These are phyloP conservation scores for Xylaria arbuscula DNA, from an alignment of 2,329 filamentous ascomycete species.

Conservation along the genomic window DNA sequence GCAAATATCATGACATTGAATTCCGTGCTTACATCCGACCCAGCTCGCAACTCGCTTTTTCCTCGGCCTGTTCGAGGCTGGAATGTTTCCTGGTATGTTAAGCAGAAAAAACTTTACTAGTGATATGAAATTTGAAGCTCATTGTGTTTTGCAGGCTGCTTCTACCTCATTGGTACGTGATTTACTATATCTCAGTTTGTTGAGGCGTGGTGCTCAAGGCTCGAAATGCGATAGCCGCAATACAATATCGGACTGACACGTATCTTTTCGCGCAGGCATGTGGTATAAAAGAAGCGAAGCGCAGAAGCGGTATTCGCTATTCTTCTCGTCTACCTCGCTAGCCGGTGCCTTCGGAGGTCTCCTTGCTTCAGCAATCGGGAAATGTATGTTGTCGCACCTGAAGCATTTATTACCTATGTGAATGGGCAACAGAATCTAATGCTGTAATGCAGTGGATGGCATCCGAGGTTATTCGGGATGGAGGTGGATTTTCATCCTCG, in stretches of 20 bases:
- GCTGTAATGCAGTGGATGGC: conserved; percentile 66
- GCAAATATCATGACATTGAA: background rate
- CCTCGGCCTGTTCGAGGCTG: conserved; percentile 79
- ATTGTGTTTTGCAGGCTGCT: conserved; percentile 67
- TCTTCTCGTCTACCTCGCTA: conserved; percentile 85
- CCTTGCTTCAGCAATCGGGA: conserved; percentile 86
- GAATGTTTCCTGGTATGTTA: conserved; percentile 61
- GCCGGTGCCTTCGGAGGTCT: conserved; percentile 89
- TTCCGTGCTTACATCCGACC: conserved; percentile 17
- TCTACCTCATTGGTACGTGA: conserved; percentile 74
- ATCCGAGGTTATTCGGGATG: conserved; percentile 75
- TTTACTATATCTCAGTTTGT: conserved; percentile 56
- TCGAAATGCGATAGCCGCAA: background rate
- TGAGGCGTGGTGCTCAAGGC: conserved; percentile 1
- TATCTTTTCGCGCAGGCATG: conserved; percentile 65
- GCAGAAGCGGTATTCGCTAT: conserved; percentile 92
- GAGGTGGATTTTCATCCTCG: conserved; percentile 87
- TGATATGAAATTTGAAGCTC: conserved; percentile 28
- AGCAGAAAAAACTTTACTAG: background rate
- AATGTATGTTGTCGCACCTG: conserved; percentile 58
- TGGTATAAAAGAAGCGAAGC: conserved; percentile 91
- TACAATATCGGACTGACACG: conserved; percentile 33
- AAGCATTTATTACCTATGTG: background rate
- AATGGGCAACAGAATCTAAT: conserved; percentile 22
- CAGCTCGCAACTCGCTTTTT: conserved; percentile 82